Percentiles rank a stretch among this genome's conserved stretches.
Evolutionary conservation across 148 eudicot species (phyloP).

Genomic region (Bassia scoparia): DNA sequence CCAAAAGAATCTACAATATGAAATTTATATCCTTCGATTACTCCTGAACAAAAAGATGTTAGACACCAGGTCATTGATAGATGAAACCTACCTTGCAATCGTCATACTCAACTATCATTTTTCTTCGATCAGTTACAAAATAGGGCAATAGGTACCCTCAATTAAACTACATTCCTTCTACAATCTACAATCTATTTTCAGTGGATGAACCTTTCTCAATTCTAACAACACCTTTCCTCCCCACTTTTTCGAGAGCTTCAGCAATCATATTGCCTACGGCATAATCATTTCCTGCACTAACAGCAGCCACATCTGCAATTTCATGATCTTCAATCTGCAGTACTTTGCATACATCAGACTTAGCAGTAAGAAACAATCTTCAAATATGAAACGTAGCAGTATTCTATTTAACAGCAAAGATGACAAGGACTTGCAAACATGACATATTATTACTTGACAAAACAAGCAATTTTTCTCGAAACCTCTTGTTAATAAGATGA

Average conservation of each 20-base stretch:
- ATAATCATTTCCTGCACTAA: conserved; percentile 85
- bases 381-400: no score
- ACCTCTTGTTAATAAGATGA: no score
- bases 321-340: conserved; percentile 78
- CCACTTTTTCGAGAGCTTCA: conserved; percentile 58
- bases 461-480: no score
- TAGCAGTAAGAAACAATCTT: background rate
- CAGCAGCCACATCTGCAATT: conserved; percentile 76
- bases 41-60: background rate
- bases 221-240: conserved; percentile 60
- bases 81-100: conserved; percentile 67
- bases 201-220: conserved; percentile 57
- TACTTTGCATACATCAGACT: conserved; percentile 7
- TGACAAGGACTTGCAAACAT: no score
- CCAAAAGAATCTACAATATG: conserved; percentile 72
- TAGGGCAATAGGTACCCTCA: conserved; percentile 76
- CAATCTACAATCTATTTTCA: conserved; percentile 52
- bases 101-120: conserved; percentile 58
- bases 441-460: no score
- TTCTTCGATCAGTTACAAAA: conserved; percentile 70
- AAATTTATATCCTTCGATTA: conserved; percentile 22
- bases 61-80: background rate
- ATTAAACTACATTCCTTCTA: conserved; percentile 92
- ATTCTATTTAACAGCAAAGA: no score
- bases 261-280: conserved; percentile 74